A percentile compares a stretch with the other conserved stretches of the same genome.
phyloP scores from a whole-genome alignment of 2,329 filamentous ascomycete species.

The Cordyceps cicadae region DNA sequence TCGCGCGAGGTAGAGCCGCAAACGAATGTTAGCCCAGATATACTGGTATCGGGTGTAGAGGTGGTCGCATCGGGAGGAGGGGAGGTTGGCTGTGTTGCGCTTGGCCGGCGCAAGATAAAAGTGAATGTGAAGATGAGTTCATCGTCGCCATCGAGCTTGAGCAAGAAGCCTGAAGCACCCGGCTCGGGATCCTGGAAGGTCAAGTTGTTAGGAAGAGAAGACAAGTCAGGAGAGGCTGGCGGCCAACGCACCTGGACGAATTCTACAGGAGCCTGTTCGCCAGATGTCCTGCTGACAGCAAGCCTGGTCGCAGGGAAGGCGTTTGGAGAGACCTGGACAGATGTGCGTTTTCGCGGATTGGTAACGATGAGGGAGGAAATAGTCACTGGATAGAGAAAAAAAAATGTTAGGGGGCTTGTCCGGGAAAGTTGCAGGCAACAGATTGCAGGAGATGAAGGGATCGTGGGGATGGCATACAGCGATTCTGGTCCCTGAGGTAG shows the following conservation, averaged over 20 bases:
- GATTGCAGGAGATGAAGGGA: constrained; percentile 14
- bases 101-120: constrained; percentile 62
- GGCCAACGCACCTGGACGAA: constrained; percentile 70
- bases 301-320: constrained; percentile 77
- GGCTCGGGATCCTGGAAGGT: constrained; percentile 65
- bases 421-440: background rate
- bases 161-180: constrained; percentile 62
- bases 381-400: constrained; percentile 53
- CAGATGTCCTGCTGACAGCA: constrained; percentile 59
- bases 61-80: constrained; percentile 54
- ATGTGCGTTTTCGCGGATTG: constrained; percentile 67
- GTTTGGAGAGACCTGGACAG: constrained; percentile 76
- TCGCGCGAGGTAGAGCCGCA: constrained; percentile 80
- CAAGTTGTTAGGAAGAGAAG: constrained; percentile 10
- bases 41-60: constrained; percentile 57
- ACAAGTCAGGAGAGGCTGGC: constrained; percentile 10
- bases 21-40: constrained; percentile 86
- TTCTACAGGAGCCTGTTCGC: constrained; percentile 72
- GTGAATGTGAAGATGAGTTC: constrained; percentile 91
- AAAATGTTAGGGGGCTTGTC: background rate
- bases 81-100: constrained; percentile 41
- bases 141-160: constrained; percentile 83
- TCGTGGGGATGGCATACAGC: constrained; percentile 54
- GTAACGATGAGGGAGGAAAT: constrained; percentile 77
- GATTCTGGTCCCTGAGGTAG: constrained; percentile 83